Conservation (phyloP, 768 basidiomycete genomes). For the Leccinum imitatum region DNA sequence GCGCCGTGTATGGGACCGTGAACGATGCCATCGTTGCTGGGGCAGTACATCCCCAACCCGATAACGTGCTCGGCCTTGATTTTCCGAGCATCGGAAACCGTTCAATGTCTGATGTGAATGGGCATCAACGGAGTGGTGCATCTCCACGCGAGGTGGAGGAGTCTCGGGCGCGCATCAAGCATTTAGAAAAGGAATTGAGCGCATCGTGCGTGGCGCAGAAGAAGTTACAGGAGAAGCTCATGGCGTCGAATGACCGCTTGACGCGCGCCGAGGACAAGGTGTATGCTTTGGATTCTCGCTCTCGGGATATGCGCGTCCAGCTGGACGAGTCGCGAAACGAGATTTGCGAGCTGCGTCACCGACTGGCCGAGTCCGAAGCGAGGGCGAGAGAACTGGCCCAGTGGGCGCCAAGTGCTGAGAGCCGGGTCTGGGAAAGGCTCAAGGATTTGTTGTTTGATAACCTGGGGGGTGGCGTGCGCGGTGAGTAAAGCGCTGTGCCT, state of each 20-base stretch:
- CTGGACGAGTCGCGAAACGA: conserved; percentile 24
- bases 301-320: conserved; percentile 17
- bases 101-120: conserved; percentile 1
- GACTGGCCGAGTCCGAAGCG: conserved; percentile 23
- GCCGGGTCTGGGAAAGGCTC: conserved; percentile 28
- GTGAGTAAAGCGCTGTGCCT: conserved; percentile 18
- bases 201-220: conserved; percentile 15
- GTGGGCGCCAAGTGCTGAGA: conserved; percentile 17
- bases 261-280: conserved; percentile 16
- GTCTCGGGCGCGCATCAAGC: conserved; percentile 15
- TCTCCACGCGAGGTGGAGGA: conserved; percentile 1
- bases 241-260: conserved; percentile 15
- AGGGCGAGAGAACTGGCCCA: conserved; percentile 18
- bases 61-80: conserved; percentile 29
- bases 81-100: conserved; percentile 16
- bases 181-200: conserved; percentile 27
- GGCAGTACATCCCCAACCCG: conserved; percentile 10
- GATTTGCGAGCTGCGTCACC: conserved; percentile 24
- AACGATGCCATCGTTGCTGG: conserved; percentile 21
- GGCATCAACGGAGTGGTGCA: conserved; percentile 1
- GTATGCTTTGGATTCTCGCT: conserved; percentile 21
- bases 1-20: conserved; percentile 29
- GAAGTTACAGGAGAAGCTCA: conserved; percentile 22
- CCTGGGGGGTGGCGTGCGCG: conserved; percentile 17
- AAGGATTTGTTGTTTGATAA: conserved; percentile 32